Conservation (phyloP, 2,329 filamentous ascomycete genomes). For the Diaporthe eres region DNA sequence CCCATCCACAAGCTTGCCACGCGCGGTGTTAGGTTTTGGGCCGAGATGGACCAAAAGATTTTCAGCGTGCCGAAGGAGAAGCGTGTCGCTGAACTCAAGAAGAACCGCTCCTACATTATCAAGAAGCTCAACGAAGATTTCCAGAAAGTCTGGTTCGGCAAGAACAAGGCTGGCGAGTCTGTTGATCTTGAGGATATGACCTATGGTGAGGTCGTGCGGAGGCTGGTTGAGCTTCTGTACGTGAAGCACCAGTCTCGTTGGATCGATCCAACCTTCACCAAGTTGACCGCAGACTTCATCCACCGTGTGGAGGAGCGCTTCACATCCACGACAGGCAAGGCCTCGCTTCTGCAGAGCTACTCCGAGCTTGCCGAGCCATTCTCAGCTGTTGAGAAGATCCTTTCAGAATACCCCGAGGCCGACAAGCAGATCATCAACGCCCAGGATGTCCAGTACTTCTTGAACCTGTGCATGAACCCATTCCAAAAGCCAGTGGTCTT, state of each 20-base stretch:
- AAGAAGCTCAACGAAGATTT: slow-evolving; percentile 96
- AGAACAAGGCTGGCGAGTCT: slow-evolving; percentile 83
- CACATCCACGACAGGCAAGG: slow-evolving; percentile 77
- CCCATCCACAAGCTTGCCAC: slow-evolving; percentile 99
- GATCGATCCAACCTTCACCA: slow-evolving; percentile 89
- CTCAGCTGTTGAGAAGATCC: slow-evolving; percentile 81
- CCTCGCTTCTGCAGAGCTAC: slow-evolving; percentile 91
- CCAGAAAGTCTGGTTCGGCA: slow-evolving; percentile 97
- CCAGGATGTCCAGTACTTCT: slow-evolving; percentile 97
- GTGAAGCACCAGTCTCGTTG: slow-evolving; percentile 91
- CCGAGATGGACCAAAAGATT: slow-evolving; percentile 99
- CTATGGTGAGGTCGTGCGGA: slow-evolving; percentile 87
- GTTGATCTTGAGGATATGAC: slow-evolving; percentile 97
- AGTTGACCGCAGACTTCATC: slow-evolving; percentile 94
- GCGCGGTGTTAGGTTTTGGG: slow-evolving; percentile 95
- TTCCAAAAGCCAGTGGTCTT: slow-evolving; percentile 98
- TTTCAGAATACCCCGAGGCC: slow-evolving; percentile 87
- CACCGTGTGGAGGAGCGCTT: slow-evolving; percentile 98
- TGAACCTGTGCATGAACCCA: slow-evolving; percentile 90
- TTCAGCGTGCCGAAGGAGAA: slow-evolving; percentile 97
- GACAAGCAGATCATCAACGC: slow-evolving; percentile 95
- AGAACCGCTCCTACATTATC: slow-evolving; percentile 91
- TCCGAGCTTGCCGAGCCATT: slow-evolving; percentile 89
- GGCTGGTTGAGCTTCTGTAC: slow-evolving; percentile 91
- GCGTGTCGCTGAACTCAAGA: slow-evolving; percentile 87